Base-by-base conservation (phyloP, 176 grass and related monocot species). In the Carex scoparia region DNA sequence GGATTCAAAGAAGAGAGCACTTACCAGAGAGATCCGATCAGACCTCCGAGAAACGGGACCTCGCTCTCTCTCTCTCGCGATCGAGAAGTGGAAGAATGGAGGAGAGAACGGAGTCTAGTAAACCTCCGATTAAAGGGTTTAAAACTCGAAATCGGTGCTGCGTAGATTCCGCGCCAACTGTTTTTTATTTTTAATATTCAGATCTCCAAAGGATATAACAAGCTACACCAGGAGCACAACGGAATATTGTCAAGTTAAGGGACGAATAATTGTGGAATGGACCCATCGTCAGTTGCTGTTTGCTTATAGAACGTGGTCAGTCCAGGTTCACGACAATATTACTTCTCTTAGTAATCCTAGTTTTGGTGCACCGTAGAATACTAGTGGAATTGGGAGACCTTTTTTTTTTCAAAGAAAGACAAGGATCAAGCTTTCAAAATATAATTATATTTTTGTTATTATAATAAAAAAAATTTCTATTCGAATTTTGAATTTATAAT, bases 61-160 rank as follows among this genome's bases (percentile, higher is more conserved):
- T 31, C 10, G 3, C 33, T 66, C 79, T 81, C 37, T 9, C 31
- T 23, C 15, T 7, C 15, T 53, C 71, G 19, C 40, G 61, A 68
- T 83, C 9, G 42, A 83, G 81, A 83, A 82, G 10, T 30, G 62
- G 42, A 83, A 68, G n/a, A 82, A 67, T 19, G 49, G 81, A 83
- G 16, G 61, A 82, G n/a, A 53, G 81, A 33, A 79, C 10, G 9
- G 9, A 51, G 12, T 53, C 53, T 3, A 1, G 74, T 57, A 69
- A 83, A 56, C 40, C 23, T 65, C 55, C 23, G 3, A 44, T 53
- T 13, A 42, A 69, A 83, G 19, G 81, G 62, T 28, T 83, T 83
- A 69, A 83, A 83, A 67, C 11, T 49, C 19, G 2, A 58, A 79
- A 33, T 32, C 30, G 51, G 30, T 18, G 53, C 10, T 69, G 10